Evolutionary conservation across 768 basidiomycete species (phyloP), one percentile per base, ranked within the genome.

Genomic region (Leccinum ochraceum): DNA sequence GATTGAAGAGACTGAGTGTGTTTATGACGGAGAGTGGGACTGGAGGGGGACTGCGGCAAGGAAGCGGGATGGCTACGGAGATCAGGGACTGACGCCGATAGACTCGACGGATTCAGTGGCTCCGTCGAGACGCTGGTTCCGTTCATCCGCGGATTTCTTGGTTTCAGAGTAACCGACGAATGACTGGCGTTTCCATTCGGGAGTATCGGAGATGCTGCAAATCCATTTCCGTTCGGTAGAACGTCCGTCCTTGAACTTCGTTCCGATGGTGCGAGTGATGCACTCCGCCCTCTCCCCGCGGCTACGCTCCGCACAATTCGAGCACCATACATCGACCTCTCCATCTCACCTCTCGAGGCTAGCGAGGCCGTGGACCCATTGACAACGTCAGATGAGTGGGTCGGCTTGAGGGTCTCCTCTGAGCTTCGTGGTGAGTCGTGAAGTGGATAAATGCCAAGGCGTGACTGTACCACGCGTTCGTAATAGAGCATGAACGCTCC

Each of bases 401-500:
- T 80, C 42, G 85, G 83, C 70, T 78, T 83, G 59, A 89, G 74
- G 54, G 87, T 88, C 78, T 88, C 87, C 76, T 87, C 85, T 56
- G 86, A 87, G 63, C 80, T 82, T 63, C 77, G 71, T 51, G 77
- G 79, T 63, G 78, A 74, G 63, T 58, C 71, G 62, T 67, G 58
- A 63, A 69, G 66, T 36, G 75, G 69, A 65, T 74, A 70, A 59
- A 74, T 64, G 56, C 67, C 75, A 69, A 72, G 69, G 64, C 63
- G 72, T 62, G 75, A 70, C 69, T 72, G 74, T 66, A 76, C 73
- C 32, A 88, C 78, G 50, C 86, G 83, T 79, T 99, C 96, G 67
- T 98, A 99, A 69, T 93, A 98, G 42, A 98, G 81, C 91, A 99
- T 92, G 74, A 98, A 96, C 17, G 80, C 82, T 62, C 85, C 91